These are phyloP conservation scores for Oidium heveae DNA, from an alignment of 2,329 filamentous ascomycete species.

Conservation along the genomic window DNA sequence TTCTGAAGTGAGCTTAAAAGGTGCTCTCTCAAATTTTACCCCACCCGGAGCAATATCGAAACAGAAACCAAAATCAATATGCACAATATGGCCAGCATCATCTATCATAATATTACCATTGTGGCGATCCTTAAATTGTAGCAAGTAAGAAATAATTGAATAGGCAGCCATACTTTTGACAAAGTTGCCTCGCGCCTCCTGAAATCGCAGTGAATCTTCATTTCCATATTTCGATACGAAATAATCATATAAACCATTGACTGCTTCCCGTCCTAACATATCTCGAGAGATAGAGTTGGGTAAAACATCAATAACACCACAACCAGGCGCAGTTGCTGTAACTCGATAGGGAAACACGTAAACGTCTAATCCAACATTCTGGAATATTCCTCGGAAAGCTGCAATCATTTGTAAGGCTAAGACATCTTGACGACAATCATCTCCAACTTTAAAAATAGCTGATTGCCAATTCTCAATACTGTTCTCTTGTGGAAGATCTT, in stretches of 20 bases:
- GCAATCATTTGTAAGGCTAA: slow-evolving; percentile 94
- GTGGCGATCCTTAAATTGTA: slow-evolving; percentile 98
- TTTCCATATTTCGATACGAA: slow-evolving; percentile 94
- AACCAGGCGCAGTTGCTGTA: slow-evolving; percentile 87
- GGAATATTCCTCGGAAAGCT: slow-evolving; percentile 91
- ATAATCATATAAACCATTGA: slow-evolving; percentile 96
- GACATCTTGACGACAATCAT: slow-evolving; percentile 94
- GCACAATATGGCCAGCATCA: slow-evolving; percentile 85
- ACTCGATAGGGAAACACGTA: slow-evolving; percentile 95
- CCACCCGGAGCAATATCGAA: slow-evolving; percentile 96
- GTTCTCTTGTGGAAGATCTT: slow-evolving; percentile 18
- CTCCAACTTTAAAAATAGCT: slow-evolving; percentile 97
- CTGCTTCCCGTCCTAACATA: slow-evolving; percentile 92
- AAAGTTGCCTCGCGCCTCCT: slow-evolving; percentile 87
- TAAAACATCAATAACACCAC: slow-evolving; percentile 91
- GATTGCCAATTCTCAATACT: slow-evolving; percentile 95
- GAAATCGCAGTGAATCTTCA: slow-evolving; percentile 83
- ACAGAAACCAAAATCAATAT: slow-evolving; percentile 98
- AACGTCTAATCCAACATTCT: slow-evolving; percentile 79
- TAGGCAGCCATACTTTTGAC: slow-evolving; percentile 99
- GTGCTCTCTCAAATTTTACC: slow-evolving; percentile 89
- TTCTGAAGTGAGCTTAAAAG: slow-evolving; percentile 91
- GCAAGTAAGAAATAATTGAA: slow-evolving; percentile 80
- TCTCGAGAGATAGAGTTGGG: slow-evolving; percentile 95
- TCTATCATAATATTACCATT: slow-evolving; percentile 99